Percentiles rank a stretch among this genome's conserved stretches.
phyloP scores from a whole-genome alignment of 495 filamentous ascomycete genomes.

The Aspergillus ostianus region DNA sequence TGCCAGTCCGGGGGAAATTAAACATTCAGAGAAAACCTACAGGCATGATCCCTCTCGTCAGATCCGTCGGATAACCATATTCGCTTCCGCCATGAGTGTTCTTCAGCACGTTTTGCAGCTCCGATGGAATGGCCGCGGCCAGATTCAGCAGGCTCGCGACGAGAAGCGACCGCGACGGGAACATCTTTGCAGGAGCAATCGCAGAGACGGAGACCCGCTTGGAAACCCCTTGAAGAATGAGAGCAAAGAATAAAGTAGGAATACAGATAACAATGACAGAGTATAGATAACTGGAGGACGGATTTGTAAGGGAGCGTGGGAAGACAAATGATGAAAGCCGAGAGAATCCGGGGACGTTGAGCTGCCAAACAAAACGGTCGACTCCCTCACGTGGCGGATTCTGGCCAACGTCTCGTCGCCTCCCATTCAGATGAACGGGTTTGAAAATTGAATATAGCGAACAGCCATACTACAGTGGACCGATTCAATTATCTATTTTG shows the following conservation, averaged over 20 bases:
- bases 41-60: slow-evolving; percentile 44
- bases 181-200: not conserved
- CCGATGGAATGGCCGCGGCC: slow-evolving; percentile 28
- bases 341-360: not conserved
- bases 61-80: slow-evolving; percentile 47
- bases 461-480: too few species aligned
- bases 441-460: not conserved
- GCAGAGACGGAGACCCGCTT: too few species aligned
- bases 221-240: too few species aligned
- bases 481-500: too few species aligned
- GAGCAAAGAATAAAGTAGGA: too few species aligned
- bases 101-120: slow-evolving; percentile 41
- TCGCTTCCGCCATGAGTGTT: slow-evolving; percentile 43
- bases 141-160: slow-evolving; percentile 26
- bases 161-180: not conserved
- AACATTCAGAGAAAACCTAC: slow-evolving; percentile 28
- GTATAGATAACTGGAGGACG: not conserved
- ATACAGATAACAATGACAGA: not conserved
- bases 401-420: not conserved
- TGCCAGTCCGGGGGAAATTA: too few species aligned
- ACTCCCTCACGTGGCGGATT: not conserved
- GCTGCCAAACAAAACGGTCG: not conserved
- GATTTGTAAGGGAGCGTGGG: not conserved
- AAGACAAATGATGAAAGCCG: not conserved
- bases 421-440: too few species aligned